Conservation (phyloP, 2,329 filamentous ascomycete species). For the Ophiostoma populinum region DNA sequence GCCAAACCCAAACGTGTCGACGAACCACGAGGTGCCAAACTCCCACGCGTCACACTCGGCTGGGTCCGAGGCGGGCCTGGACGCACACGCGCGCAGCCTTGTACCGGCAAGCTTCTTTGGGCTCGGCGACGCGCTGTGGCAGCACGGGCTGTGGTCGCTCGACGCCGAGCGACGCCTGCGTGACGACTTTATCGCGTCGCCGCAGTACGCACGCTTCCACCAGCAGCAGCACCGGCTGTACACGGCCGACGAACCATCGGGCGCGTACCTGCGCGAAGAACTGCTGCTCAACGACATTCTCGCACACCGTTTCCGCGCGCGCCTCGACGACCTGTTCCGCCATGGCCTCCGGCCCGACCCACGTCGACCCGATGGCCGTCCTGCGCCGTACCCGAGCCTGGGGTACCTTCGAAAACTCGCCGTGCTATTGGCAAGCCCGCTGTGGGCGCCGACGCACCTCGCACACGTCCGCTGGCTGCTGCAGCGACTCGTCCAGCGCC, state of each 20-base stretch:
- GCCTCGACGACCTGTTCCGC: conserved; percentile 10
- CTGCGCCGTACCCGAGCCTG: not conserved
- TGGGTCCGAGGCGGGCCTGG: too few relatives aligned
- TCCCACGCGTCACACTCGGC: too few relatives aligned
- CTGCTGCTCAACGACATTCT: conserved; percentile 9
- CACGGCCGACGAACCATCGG: not conserved
- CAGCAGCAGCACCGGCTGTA: not conserved
- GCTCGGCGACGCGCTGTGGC: conserved; percentile 5
- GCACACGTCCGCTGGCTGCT: conserved; percentile 9
- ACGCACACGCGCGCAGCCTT: conserved; percentile 4
- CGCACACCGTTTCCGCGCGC: conserved; percentile 9
- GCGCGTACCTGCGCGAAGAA: conserved; percentile 2
- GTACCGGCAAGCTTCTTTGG: conserved; percentile 9
- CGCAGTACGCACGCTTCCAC: conserved; percentile 1
- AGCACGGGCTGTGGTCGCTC: conserved; percentile 7
- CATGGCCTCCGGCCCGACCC: conserved; percentile 10
- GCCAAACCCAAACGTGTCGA: too few relatives aligned
- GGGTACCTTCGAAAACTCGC: conserved; percentile 8
- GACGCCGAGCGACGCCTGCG: conserved; percentile 4
- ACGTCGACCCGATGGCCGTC: too few relatives aligned
- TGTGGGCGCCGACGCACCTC: conserved; percentile 7
- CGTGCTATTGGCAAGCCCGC: too few relatives aligned
- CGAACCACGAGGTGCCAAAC: too few relatives aligned
- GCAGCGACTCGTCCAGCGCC: conserved; percentile 9
- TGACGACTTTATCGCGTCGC: not conserved